These are phyloP conservation scores for Prunus dulcis DNA, from an alignment of 306 rosid species.

Conservation along the genomic window DNA sequence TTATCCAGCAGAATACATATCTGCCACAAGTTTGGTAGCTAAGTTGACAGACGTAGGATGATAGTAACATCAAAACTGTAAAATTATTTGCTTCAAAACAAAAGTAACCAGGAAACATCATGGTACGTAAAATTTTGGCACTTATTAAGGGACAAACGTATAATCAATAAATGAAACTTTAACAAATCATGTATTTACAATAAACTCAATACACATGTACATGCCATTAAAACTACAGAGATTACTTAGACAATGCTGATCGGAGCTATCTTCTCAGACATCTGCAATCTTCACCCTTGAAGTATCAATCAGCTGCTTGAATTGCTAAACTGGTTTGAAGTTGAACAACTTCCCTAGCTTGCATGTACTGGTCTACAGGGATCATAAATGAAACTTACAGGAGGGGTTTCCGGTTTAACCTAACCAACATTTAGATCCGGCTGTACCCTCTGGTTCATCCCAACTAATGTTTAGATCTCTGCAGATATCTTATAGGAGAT, in stretches of 20 bases:
- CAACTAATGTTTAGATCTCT: neutral
- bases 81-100: neutral
- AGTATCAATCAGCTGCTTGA: neutral
- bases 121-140: neutral
- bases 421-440: neutral
- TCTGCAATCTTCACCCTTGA: constrained; percentile 3
- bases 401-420: neutral
- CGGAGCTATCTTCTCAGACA: neutral
- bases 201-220: neutral
- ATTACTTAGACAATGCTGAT: neutral
- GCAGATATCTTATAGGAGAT: neutral
- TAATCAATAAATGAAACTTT: neutral
- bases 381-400: neutral
- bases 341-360: neutral
- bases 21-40: too few species aligned
- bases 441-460: neutral
- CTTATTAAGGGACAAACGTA: neutral
- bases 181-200: neutral
- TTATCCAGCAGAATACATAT: neutral
- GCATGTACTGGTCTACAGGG: neutral
- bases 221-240: neutral
- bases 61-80: neutral
- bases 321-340: neutral
- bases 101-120: neutral
- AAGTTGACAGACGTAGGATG: neutral